These are phyloP conservation scores for Elongisporangium anandrum DNA, from an alignment of 352 stramenopile genomes.

Conservation along the genomic window DNA sequence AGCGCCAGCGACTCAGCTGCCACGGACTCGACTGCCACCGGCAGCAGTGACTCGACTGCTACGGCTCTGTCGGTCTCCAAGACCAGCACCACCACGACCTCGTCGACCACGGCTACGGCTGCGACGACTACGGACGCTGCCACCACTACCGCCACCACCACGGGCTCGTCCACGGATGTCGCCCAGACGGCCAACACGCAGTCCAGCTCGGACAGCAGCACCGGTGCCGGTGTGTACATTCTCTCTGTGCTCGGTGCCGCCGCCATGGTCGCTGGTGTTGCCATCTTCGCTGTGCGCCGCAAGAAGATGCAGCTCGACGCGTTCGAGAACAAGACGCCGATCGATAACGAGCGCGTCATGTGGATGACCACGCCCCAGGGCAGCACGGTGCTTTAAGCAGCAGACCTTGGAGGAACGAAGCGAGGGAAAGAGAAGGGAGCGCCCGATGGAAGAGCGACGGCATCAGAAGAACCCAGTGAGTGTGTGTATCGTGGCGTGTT, in stretches of 20 bases:
- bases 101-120: not conserved
- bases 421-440: conserved; percentile 7
- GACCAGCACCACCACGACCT: not conserved
- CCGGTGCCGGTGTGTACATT: conserved; percentile 17
- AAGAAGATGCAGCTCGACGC: conserved; percentile 57
- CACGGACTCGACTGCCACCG: conserved; percentile 13
- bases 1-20: conserved; percentile 11
- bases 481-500: not conserved
- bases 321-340: conserved; percentile 53
- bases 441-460: not conserved
- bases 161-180: conserved; percentile 1
- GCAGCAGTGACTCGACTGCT: not conserved
- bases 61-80: not conserved
- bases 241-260: conserved; percentile 10
- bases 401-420: conserved; percentile 3
- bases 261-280: conserved; percentile 22
- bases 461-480: not conserved
- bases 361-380: conserved; percentile 47
- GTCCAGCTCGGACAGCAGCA: not conserved
- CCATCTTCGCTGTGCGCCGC: conserved; percentile 41
- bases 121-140: not conserved
- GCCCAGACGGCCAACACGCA: conserved; percentile 6
- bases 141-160: not conserved
- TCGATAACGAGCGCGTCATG: conserved; percentile 19
- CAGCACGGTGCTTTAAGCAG: conserved; percentile 33